Percentiles rank a stretch among this genome's conserved stretches.
phyloP scores from a whole-genome alignment of 1,284 basidiomycete species.

The Apiotrichum gamsii region DNA sequence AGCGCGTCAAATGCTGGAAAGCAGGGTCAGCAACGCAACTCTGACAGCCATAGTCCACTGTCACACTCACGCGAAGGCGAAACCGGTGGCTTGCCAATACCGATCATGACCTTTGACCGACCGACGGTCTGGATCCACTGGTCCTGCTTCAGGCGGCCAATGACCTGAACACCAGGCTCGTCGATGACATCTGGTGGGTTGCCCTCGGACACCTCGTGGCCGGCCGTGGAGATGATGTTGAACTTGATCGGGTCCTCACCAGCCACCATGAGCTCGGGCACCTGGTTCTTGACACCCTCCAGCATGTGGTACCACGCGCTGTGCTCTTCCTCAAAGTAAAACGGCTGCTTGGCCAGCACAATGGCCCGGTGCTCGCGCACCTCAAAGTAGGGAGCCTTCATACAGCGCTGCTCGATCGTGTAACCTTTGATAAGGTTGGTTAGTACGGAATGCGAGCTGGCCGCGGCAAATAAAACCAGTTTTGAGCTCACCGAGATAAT shows the following conservation, averaged over 20 bases:
- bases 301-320: not conserved
- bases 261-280: not conserved
- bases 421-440: slow-evolving; percentile 36
- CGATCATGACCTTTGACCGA: slow-evolving; percentile 7
- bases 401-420: slow-evolving; percentile 41
- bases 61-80: slow-evolving; percentile 4
- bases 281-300: not conserved
- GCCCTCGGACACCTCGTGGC: not conserved
- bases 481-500: slow-evolving; percentile 6
- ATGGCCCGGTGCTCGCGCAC: slow-evolving; percentile 35
- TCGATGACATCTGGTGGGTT: not conserved
- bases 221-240: not conserved
- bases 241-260: not conserved
- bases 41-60: no score
- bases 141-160: not conserved
- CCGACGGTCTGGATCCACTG: slow-evolving; percentile 8
- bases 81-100: not conserved
- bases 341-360: slow-evolving; percentile 37
- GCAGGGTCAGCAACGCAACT: not conserved
- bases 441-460: not conserved
- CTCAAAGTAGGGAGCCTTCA: not conserved
- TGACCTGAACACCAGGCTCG: not conserved
- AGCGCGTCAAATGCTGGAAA: slow-evolving; percentile 46
- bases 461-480: no score
- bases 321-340: slow-evolving; percentile 26